Evolutionary conservation across 2,329 filamentous ascomycete genomes (phyloP).

Genomic region (Aspergillus spinulosporus): DNA sequence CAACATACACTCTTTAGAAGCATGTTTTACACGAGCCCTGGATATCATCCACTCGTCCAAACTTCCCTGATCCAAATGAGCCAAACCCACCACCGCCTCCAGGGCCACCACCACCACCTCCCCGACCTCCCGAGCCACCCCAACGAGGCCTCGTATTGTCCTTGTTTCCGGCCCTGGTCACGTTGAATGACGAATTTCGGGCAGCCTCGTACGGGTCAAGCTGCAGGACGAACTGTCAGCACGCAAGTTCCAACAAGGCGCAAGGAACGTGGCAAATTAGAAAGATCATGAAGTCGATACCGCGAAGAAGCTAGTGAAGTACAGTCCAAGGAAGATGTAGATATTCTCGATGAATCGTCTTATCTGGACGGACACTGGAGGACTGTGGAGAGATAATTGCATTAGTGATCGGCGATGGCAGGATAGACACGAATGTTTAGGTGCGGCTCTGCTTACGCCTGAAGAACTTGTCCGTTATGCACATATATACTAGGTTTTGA

Average conservation of each 20-base stretch:
- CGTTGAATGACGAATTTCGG: constrained; percentile 48
- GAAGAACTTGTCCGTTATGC: constrained; percentile 42
- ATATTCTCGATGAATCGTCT: constrained; percentile 42
- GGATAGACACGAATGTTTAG: background rate
- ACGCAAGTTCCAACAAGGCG: background rate
- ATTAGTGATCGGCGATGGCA: constrained; percentile 7
- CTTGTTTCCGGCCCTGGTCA: constrained; percentile 32
- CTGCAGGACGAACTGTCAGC: constrained; percentile 30
- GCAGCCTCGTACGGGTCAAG: constrained; percentile 50
- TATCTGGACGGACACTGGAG: constrained; percentile 47
- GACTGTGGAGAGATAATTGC: constrained; percentile 30
- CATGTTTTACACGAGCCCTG: constrained; percentile 48
- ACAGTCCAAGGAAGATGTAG: constrained; percentile 52
- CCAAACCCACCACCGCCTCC: constrained; percentile 32
- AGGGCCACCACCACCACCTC: constrained; percentile 27
- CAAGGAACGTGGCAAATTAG: no score
- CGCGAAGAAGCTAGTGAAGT: constrained; percentile 51
- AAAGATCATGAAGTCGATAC: constrained; percentile 28
- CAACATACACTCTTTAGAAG: constrained; percentile 21
- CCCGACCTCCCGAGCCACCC: constrained; percentile 23
- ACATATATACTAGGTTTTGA: constrained; percentile 36
- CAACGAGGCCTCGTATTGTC: constrained; percentile 28
- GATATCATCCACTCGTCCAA: constrained; percentile 51
- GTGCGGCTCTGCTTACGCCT: constrained; percentile 29
- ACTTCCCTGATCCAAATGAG: constrained; percentile 35